phyloP scores from a whole-genome alignment of 257 asterid genomes.

The Nicotiana tomentosiformis region DNA sequence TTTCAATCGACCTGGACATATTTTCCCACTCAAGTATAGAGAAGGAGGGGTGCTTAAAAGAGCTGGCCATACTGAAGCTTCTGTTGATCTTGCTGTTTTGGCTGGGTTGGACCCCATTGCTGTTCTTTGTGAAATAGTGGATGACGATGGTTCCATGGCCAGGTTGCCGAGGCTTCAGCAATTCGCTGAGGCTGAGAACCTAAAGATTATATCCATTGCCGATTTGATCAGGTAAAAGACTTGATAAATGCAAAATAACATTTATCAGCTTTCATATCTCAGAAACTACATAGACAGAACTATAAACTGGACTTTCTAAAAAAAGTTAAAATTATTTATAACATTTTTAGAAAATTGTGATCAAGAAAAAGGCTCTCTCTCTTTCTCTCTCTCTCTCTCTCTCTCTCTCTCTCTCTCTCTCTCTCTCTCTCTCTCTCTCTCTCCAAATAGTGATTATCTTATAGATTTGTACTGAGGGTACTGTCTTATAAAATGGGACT shows the following conservation, averaged over 20 bases:
- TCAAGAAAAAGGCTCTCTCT: background rate
- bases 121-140: conserved; percentile 88
- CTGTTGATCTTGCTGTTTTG: conserved; percentile 78
- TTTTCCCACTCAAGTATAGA: conserved; percentile 86
- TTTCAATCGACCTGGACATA: conserved; percentile 97
- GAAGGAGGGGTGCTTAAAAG: conserved; percentile 97
- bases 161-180: conserved; percentile 71
- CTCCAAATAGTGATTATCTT: background rate
- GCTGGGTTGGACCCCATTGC: conserved; percentile 86
- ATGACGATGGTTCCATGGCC: conserved; percentile 99
- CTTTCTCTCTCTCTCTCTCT: background rate
- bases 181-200: conserved; percentile 56
- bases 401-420: background rate
- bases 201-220: conserved; percentile 80
- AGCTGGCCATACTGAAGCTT: conserved; percentile 99
- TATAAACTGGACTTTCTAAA: background rate
- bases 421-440: background rate
- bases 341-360: background rate
- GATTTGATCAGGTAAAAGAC: conserved; percentile 70
- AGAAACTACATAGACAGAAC: background rate
- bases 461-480: background rate
- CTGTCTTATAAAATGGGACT: background rate
- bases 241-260: background rate
- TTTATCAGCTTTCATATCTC: background rate
- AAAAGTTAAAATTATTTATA: background rate